These are phyloP conservation scores for Thalassiosira ordinaria DNA, from an alignment of 352 stramenopile genomes.

Conservation along the genomic window DNA sequence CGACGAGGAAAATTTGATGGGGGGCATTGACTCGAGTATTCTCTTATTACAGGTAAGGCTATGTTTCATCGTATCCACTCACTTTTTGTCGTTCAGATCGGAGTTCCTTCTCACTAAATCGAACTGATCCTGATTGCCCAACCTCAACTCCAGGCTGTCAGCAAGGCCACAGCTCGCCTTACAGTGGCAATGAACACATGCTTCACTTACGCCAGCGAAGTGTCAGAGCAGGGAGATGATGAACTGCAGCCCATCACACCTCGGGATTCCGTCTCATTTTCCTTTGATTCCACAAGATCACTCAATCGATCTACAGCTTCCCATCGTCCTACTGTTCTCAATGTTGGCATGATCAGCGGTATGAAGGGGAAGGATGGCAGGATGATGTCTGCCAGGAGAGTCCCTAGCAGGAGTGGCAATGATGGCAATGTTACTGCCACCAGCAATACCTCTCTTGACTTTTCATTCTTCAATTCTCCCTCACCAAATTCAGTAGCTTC, in stretches of 20 bases:
- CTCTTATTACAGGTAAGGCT: conserved; percentile 66
- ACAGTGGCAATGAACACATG: conserved; percentile 49
- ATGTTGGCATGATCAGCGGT: conserved; percentile 50
- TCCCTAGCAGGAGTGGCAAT: conserved; percentile 11
- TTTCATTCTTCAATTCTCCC: conserved; percentile 33
- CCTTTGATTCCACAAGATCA: too few relatives aligned
- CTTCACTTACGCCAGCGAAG: conserved; percentile 24
- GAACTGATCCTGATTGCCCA: too few relatives aligned
- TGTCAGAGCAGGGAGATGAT: too few relatives aligned
- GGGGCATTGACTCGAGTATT: conserved; percentile 72
- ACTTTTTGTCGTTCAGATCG: too few relatives aligned
- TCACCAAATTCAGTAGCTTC: conserved; percentile 16
- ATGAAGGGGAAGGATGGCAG: conserved; percentile 36
- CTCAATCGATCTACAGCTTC: too few relatives aligned
- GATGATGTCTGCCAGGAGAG: conserved; percentile 35
- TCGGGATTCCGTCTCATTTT: too few relatives aligned
- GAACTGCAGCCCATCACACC: too few relatives aligned
- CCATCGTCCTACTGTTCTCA: conserved; percentile 57
- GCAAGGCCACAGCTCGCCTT: conserved; percentile 53
- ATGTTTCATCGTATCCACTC: too few relatives aligned
- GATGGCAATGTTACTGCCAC: background rate
- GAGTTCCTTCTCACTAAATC: too few relatives aligned
- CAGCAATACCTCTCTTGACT: conserved; percentile 15
- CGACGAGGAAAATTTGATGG: conserved; percentile 61
- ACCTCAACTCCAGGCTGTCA: conserved; percentile 41